Base-by-base conservation (phyloP, 495 filamentous ascomycete genomes). In the Chaetomium tenue region DNA sequence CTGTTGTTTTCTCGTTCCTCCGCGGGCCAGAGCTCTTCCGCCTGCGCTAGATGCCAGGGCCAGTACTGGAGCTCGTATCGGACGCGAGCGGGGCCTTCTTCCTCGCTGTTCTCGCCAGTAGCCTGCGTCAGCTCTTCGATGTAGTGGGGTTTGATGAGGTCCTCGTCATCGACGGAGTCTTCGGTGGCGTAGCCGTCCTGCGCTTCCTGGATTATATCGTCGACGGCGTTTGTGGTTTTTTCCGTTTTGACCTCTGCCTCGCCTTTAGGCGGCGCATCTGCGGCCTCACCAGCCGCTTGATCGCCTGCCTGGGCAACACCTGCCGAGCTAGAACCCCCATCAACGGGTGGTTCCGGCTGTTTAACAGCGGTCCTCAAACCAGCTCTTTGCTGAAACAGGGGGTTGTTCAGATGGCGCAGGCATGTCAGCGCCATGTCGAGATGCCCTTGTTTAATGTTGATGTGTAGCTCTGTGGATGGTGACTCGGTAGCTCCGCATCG, bases 321-420 rank as follows among this genome's bases (percentile, higher is more conserved):
- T 9, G 12, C 20, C 1, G 28, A 33, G 46, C 7, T n/a, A 11
- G 30, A 9, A 12, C 9, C 20, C 20, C n/a, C 52, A 13, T 54
- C 52, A 42, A 3, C 39, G 1, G n/a, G 28, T 6, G 39, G 22
- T 1, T 53, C 59, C 0, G 13, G 20, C 13, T 18, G 16, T 40
- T 28, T 8, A 11, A 9, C 37, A 2, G 15, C 48, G 26, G 22
- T n/a, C n/a, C 47, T 4, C 22, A 48, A 53, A 0, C 68, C 63
- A 1, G 66, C 61, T 13, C 64, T 40, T 48, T 42, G 39, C 57
- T 73, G 71, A 40, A 73, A 73, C 9, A 67, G 2, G 2, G 63
- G 68, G 39, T 69, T 53, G 64, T 73, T 73, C 56, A 73, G 52
- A 52, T 73, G 71, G 0, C 68, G 66, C 30, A 73, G 23, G 47